A percentile compares a stretch with the other conserved stretches of the same genome.
Evolutionary conservation across 306 rosid genomes (phyloP).

Genomic region (Glycine tomentella): DNA sequence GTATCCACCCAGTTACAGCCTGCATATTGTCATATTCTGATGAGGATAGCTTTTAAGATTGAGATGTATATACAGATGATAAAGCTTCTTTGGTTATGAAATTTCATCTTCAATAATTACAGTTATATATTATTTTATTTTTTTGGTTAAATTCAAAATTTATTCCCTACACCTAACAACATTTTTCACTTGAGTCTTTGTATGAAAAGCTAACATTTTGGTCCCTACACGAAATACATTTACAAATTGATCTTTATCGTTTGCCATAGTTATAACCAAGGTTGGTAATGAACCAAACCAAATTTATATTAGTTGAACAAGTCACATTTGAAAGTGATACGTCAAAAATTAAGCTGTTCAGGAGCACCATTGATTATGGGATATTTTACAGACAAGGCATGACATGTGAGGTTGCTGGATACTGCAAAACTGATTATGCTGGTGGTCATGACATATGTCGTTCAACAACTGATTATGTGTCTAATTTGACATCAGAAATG

Average conservation of each 20-base stretch:
- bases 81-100: conserved; percentile 36
- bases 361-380: background rate
- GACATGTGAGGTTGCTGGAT: background rate
- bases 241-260: background rate
- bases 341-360: background rate
- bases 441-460: background rate
- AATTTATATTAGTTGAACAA: background rate
- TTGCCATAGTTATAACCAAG: background rate
- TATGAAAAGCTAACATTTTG: background rate
- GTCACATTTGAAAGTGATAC: background rate
- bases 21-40: conserved; percentile 18
- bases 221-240: background rate
- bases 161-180: background rate
- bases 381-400: background rate
- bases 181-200: background rate
- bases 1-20: conserved; percentile 1
- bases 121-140: background rate
- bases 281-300: background rate
- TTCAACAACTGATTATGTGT: background rate
- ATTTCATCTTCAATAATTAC: conserved; percentile 24
- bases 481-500: background rate
- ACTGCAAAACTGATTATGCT: background rate
- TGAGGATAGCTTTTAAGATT: conserved; percentile 18
- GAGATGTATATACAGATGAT: conserved; percentile 55
- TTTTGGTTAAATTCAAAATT: background rate